Conservation (phyloP, 306 rosid species). For the Begonia loranthoides region DNA sequence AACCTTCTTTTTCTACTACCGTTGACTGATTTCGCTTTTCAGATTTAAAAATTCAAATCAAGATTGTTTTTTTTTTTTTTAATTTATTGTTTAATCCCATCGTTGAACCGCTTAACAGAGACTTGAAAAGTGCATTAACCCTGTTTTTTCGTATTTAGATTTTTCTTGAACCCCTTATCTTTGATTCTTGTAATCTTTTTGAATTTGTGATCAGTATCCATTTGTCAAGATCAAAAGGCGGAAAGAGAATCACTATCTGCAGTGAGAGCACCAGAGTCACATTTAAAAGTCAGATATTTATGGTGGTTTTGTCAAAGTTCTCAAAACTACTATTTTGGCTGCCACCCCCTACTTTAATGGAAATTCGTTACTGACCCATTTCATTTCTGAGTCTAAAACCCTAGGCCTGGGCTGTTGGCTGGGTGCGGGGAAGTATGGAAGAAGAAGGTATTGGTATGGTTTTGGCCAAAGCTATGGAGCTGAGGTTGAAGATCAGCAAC, state of each 20-base stretch:
- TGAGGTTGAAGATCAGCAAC: constrained; percentile 61
- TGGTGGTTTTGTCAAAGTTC: not conserved
- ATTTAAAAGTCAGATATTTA: not conserved
- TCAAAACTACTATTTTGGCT: not conserved
- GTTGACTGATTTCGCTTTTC: no score
- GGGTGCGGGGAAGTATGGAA: constrained; percentile 23
- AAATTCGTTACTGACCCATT: not conserved
- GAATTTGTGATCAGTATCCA: no score
- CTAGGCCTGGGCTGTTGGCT: not conserved
- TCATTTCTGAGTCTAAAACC: constrained; percentile 4
- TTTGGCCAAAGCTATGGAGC: constrained; percentile 84
- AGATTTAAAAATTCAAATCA: no score
- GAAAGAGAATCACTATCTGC: not conserved
- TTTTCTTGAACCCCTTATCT: no score
- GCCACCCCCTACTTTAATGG: not conserved
- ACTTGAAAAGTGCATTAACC: no score
- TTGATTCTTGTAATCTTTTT: no score
- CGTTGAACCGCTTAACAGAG: no score
- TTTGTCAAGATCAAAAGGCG: not conserved
- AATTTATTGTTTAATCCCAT: no score
- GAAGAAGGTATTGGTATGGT: constrained; percentile 79
- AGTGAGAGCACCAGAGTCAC: constrained; percentile 4
- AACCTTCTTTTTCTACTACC: no score
- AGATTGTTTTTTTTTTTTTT: no score
- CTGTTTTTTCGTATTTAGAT: no score